These are phyloP conservation scores for Nepenthes alata DNA, from an alignment of 179 eudicot species.

Conservation along the genomic window DNA sequence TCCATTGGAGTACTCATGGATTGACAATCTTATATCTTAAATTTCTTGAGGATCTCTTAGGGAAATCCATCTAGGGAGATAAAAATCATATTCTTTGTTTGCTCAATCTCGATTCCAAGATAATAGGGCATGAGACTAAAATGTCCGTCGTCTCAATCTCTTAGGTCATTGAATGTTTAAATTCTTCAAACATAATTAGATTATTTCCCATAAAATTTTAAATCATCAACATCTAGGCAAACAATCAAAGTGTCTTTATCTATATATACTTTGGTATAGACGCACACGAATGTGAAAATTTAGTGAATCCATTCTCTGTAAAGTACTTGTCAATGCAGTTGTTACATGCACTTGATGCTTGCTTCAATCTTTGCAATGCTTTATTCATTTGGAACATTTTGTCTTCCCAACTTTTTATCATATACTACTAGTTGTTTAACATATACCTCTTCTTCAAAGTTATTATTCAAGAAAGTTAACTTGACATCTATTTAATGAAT, in stretches of 20 bases:
- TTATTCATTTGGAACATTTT: constrained; percentile 5
- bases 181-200: not conserved
- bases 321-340: constrained; percentile 5
- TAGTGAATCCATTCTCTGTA: not conserved
- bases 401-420: not conserved
- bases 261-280: not conserved
- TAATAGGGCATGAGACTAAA: not conserved
- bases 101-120: not conserved
- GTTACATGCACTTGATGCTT: constrained; percentile 1
- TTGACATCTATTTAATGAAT: not conserved
- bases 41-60: constrained; percentile 1
- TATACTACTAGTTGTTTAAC: constrained; percentile 1
- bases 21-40: not conserved
- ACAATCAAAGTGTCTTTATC: not conserved
- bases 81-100: not conserved
- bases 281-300: constrained; percentile 1
- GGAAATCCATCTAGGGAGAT: not conserved
- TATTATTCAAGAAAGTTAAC: not conserved
- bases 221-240: constrained; percentile 5
- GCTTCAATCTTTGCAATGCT: constrained; percentile 3
- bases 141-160: not conserved
- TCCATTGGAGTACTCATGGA: not conserved
- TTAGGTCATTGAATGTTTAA: constrained; percentile 2
- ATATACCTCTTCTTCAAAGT: not conserved
- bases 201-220: constrained; percentile 1